Evolutionary conservation across 2,329 filamentous ascomycete genomes (phyloP).

Genomic region (Fusarium verticillioides): DNA sequence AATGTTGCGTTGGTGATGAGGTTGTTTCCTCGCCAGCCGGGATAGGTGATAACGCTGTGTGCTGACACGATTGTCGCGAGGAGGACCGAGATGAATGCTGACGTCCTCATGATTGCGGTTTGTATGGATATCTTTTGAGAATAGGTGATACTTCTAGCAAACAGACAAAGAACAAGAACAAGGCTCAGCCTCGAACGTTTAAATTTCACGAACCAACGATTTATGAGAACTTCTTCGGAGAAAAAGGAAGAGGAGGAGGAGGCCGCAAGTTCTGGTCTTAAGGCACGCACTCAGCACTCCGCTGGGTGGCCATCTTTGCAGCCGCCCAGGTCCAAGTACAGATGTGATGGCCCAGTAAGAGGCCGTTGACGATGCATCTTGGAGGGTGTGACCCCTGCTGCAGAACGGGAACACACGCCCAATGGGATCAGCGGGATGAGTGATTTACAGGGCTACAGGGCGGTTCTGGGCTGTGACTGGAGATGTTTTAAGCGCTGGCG

Average conservation of each 20-base stretch:
- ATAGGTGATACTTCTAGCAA: neutral
- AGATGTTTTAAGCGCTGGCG: constrained; percentile 43
- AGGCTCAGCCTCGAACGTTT: constrained; percentile 37
- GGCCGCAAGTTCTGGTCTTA: constrained; percentile 43
- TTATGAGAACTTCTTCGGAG: constrained; percentile 9
- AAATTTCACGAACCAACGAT: constrained; percentile 13
- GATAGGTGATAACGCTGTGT: constrained; percentile 89
- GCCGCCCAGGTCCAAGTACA: constrained; percentile 33
- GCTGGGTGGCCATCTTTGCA: constrained; percentile 28
- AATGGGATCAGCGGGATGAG: constrained; percentile 26
- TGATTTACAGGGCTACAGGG: constrained; percentile 13
- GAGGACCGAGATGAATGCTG: constrained; percentile 55
- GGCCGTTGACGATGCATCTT: constrained; percentile 36
- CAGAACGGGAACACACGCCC: constrained; percentile 27
- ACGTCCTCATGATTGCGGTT: constrained; percentile 57
- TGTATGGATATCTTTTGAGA: neutral
- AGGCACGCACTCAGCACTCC: neutral
- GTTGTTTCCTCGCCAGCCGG: constrained; percentile 88
- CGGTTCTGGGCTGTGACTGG: constrained; percentile 35
- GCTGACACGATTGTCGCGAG: constrained; percentile 65
- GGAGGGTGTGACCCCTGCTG: constrained; percentile 38
- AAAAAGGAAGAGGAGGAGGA: constrained; percentile 19
- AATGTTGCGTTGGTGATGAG: constrained; percentile 81
- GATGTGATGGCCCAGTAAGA: constrained; percentile 44
- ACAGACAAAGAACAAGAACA: neutral